Conservation (phyloP, 2,329 filamentous ascomycete species). For the Sordariomycetes sp. region DNA sequence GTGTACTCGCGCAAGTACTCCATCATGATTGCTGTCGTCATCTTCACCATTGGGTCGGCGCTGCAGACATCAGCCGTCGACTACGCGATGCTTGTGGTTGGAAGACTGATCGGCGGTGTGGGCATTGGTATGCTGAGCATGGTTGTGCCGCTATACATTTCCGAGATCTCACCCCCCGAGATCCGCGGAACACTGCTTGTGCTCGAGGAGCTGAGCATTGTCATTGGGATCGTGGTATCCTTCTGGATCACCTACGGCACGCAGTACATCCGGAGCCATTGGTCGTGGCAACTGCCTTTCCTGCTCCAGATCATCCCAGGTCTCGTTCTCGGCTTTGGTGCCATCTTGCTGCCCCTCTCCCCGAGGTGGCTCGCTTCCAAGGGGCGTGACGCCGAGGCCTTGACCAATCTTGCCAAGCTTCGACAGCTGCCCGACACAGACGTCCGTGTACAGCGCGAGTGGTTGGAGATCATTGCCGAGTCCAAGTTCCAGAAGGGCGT, state of each 20-base stretch:
- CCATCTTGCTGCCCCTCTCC: conserved; percentile 41
- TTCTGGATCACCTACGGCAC: conserved; percentile 17
- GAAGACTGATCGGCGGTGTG: conserved; percentile 31
- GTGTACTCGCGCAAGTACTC: conserved; percentile 19
- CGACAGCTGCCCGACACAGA: conserved; percentile 10
- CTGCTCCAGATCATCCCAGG: conserved; percentile 4
- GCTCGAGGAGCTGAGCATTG: conserved; percentile 15
- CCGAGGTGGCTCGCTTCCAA: conserved; percentile 1
- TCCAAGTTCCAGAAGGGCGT: conserved; percentile 5
- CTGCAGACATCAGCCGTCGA: conserved; percentile 30
- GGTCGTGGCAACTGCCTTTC: conserved; percentile 6
- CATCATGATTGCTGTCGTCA: conserved; percentile 20
- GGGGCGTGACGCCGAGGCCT: conserved; percentile 42
- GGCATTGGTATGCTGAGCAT: conserved; percentile 28
- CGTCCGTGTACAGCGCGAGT: conserved; percentile 9
- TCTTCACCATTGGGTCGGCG: conserved; percentile 29
- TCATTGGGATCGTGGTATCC: conserved; percentile 16
- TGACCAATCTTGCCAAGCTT: conserved; percentile 42
- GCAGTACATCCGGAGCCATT: conserved; percentile 7
- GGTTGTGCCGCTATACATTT: conserved; percentile 32
- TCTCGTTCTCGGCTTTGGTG: conserved; percentile 8
- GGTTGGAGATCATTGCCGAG: conserved; percentile 10
- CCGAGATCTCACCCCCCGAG: conserved; percentile 37
- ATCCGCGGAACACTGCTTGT: conserved; percentile 35
- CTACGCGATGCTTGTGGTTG: conserved; percentile 30